These are phyloP conservation scores for Spathaspora passalidarum DNA, from an alignment of 805 yeast species.

Conservation along the genomic window DNA sequence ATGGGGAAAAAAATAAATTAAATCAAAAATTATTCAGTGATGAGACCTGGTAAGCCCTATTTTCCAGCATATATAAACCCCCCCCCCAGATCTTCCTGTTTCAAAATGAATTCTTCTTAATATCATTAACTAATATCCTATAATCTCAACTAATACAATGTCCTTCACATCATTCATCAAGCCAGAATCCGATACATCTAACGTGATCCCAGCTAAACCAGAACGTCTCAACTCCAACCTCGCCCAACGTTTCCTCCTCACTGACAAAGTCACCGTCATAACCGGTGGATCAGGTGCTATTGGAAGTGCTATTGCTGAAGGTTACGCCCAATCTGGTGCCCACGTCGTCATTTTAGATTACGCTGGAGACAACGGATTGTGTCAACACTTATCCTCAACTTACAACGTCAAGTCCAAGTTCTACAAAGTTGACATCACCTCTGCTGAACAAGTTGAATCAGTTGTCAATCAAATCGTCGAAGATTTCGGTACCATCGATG, in stretches of 20 bases:
- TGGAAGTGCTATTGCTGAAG: slow-evolving; percentile 34
- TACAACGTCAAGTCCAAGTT: slow-evolving; percentile 15
- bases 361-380: slow-evolving; percentile 25
- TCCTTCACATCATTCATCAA: slow-evolving; percentile 10
- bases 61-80: not conserved
- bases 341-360: slow-evolving; percentile 42
- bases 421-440: slow-evolving; percentile 39
- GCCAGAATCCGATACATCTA: slow-evolving; percentile 9
- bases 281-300: slow-evolving; percentile 41
- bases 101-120: not conserved
- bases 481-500: slow-evolving; percentile 37
- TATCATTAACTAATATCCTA: not conserved
- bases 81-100: not conserved
- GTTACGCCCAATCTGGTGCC: slow-evolving; percentile 36
- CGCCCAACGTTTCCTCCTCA: slow-evolving; percentile 27
- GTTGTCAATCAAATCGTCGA: slow-evolving; percentile 28
- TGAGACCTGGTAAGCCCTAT: not conserved
- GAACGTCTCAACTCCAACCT: slow-evolving; percentile 20
- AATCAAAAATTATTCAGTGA: no score
- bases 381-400: slow-evolving; percentile 2
- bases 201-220: slow-evolving; percentile 7
- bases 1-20: not conserved
- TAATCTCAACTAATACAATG: not conserved
- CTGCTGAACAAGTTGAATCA: slow-evolving; percentile 32
- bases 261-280: slow-evolving; percentile 30